Evolutionary conservation across 1,139 yeast genomes (phyloP).

Genomic region (Torulaspora pretoriensis): DNA sequence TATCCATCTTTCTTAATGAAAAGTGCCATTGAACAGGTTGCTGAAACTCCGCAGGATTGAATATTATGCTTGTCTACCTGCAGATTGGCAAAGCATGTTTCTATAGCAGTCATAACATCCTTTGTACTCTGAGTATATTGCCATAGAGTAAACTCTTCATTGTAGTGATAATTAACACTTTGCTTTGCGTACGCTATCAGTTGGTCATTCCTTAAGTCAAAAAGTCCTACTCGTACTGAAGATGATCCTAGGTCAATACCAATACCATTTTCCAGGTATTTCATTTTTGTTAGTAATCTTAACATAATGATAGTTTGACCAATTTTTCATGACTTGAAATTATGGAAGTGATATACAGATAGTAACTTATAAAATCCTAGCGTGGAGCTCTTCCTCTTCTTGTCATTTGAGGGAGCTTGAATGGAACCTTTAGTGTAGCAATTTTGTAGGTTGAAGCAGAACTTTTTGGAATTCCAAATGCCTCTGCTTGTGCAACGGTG

Average conservation of each 20-base stretch:
- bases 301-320: background rate
- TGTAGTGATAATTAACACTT: conserved; percentile 29
- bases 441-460: conserved; percentile 67
- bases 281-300: background rate
- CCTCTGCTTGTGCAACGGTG: conserved; percentile 77
- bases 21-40: conserved; percentile 55
- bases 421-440: conserved; percentile 83
- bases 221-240: conserved; percentile 42
- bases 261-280: conserved; percentile 22
- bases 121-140: conserved; percentile 43
- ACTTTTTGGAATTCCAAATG: conserved; percentile 68
- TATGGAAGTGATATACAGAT: background rate
- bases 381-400: conserved; percentile 54
- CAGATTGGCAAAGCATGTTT: conserved; percentile 21
- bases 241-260: conserved; percentile 58
- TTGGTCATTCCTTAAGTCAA: conserved; percentile 21
- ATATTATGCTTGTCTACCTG: conserved; percentile 17
- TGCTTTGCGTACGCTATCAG: conserved; percentile 19
- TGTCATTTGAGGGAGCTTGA: conserved; percentile 79
- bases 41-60: conserved; percentile 39
- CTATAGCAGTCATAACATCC: conserved; percentile 38
- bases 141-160: conserved; percentile 20
- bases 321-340: background rate
- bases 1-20: conserved; percentile 20
- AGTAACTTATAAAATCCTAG: background rate